Conservation (phyloP, 2,329 filamentous ascomycete species). For the Aspergillus felis region DNA sequence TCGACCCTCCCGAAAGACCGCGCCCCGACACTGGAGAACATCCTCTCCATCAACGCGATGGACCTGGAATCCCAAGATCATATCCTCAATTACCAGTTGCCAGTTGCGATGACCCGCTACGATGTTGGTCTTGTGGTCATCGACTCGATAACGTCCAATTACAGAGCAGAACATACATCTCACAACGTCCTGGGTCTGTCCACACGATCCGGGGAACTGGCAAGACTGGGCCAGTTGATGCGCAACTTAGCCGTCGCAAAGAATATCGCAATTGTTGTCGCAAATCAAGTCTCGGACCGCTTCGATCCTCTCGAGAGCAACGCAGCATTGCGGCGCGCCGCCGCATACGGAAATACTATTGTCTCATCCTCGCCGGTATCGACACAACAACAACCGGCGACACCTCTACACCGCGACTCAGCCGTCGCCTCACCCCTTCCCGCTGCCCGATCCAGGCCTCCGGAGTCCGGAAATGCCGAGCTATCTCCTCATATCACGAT, state of each 20-base stretch:
- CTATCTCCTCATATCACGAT: constrained; percentile 13
- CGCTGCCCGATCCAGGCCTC: constrained; percentile 3
- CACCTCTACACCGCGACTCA: constrained; percentile 14
- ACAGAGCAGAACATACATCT: constrained; percentile 69
- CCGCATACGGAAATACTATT: constrained; percentile 5
- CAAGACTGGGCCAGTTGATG: constrained; percentile 69
- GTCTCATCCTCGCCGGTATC: constrained; percentile 12
- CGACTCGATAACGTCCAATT: constrained; percentile 93
- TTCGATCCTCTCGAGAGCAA: constrained; percentile 49
- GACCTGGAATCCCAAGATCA: constrained; percentile 95
- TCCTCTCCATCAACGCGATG: constrained; percentile 77
- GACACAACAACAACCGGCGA: not conserved
- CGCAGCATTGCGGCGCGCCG: constrained; percentile 5
- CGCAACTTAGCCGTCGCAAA: constrained; percentile 70
- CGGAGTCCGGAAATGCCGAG: constrained; percentile 12
- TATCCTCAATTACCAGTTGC: constrained; percentile 88
- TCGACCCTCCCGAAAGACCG: constrained; percentile 35
- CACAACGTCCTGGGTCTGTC: constrained; percentile 57
- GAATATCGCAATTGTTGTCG: constrained; percentile 79
- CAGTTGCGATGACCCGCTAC: constrained; percentile 72
- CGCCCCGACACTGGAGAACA: constrained; percentile 65
- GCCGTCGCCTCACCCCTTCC: constrained; percentile 19
- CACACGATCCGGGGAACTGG: constrained; percentile 70
- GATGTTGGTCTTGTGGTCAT: constrained; percentile 77
- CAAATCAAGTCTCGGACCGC: constrained; percentile 92